Evolutionary conservation across 2,329 filamentous ascomycete genomes (phyloP).

Genomic region (Nakataea oryzae): DNA sequence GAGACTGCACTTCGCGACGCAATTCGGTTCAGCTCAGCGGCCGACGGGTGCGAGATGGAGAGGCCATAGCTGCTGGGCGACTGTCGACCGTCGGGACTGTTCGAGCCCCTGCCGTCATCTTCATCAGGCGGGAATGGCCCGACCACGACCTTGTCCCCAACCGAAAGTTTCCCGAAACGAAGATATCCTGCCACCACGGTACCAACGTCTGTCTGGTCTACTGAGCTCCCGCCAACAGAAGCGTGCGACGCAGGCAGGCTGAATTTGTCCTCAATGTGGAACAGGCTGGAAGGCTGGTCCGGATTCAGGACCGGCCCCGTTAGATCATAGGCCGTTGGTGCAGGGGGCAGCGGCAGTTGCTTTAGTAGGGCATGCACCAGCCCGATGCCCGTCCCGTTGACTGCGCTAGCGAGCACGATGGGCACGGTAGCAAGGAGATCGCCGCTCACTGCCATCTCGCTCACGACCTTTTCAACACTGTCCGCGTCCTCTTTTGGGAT

Average conservation of each 20-base stretch:
- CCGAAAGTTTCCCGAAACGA: conserved; percentile 63
- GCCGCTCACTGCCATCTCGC: conserved; percentile 32
- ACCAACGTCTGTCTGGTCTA: conserved; percentile 37
- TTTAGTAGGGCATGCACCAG: conserved; percentile 73
- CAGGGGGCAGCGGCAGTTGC: conserved; percentile 58
- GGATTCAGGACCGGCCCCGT: conserved; percentile 45
- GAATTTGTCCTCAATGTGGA: conserved; percentile 88
- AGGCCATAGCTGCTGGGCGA: conserved; percentile 36
- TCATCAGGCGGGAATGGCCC: conserved; percentile 63
- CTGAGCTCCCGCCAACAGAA: conserved; percentile 26
- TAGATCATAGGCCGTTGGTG: conserved; percentile 41
- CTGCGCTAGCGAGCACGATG: conserved; percentile 77
- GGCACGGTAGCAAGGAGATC: conserved; percentile 52
- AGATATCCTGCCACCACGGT: conserved; percentile 79
- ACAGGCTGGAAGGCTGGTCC: conserved; percentile 54
- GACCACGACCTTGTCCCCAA: conserved; percentile 68
- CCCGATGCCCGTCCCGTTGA: conserved; percentile 73
- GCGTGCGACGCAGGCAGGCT: conserved; percentile 57
- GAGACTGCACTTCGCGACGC: conserved; percentile 42
- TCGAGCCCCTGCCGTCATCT: conserved; percentile 28
- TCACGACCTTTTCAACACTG: conserved; percentile 47
- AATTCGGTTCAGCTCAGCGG: conserved; percentile 40
- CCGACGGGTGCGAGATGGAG: conserved; percentile 42
- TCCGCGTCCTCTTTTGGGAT: conserved; percentile 45
- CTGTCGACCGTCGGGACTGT: conserved; percentile 32